Percentiles rank a stretch among this genome's conserved stretches.
phyloP scores from a whole-genome alignment of 805 yeast genomes.

The Monosporozyma servazzii region DNA sequence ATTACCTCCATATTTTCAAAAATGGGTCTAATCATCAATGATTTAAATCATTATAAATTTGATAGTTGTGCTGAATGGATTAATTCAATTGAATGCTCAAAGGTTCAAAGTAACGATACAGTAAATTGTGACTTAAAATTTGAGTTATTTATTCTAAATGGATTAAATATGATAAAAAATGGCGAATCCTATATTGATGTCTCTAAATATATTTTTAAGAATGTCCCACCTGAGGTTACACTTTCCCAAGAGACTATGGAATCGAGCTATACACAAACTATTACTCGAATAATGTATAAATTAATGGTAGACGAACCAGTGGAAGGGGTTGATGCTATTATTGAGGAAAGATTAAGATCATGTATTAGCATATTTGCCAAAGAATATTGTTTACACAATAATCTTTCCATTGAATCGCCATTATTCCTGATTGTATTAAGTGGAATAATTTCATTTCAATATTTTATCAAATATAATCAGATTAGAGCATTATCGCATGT shows the following conservation, averaged over 20 bases:
- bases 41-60: slow-evolving; percentile 31
- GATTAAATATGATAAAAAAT: slow-evolving; percentile 14
- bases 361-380: slow-evolving; percentile 33
- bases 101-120: not conserved
- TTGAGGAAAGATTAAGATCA: slow-evolving; percentile 14
- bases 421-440: slow-evolving; percentile 41
- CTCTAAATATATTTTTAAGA: slow-evolving; percentile 31
- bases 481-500: slow-evolving; percentile 26
- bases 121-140: slow-evolving; percentile 13
- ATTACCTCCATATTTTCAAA: slow-evolving; percentile 32
- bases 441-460: slow-evolving; percentile 46
- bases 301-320: slow-evolving; percentile 17
- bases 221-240: slow-evolving; percentile 20
- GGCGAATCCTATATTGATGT: slow-evolving; percentile 22
- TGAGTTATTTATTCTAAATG: slow-evolving; percentile 19
- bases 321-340: slow-evolving; percentile 17
- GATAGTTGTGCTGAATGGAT: slow-evolving; percentile 46
- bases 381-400: slow-evolving; percentile 41
- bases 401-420: slow-evolving; percentile 46
- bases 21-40: slow-evolving; percentile 36
- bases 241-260: slow-evolving; percentile 32
- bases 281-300: slow-evolving; percentile 38
- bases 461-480: slow-evolving; percentile 39
- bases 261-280: slow-evolving; percentile 9
- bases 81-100: slow-evolving; percentile 3